A percentile compares a stretch with the other conserved stretches of the same genome.
Evolutionary conservation across 345 rosid species (phyloP).

Genomic region (Mangifera indica): DNA sequence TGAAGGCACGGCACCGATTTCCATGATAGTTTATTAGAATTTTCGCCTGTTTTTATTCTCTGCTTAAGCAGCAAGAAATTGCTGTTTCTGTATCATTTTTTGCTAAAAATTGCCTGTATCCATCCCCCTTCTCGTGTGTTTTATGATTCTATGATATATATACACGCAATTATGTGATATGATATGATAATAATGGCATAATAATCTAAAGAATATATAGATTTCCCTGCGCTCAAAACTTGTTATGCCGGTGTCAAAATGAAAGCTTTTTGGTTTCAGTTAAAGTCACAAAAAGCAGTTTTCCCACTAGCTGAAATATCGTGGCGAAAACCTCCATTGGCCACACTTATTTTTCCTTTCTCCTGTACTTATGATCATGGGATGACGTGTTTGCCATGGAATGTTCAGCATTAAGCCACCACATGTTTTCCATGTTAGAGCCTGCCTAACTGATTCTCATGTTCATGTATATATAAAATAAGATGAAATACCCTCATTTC

Average conservation of each 20-base stretch:
- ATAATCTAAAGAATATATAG: not conserved
- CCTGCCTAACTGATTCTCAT: slow-evolving; percentile 3
- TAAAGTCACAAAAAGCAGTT: slow-evolving; percentile 25
- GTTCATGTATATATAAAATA: no score
- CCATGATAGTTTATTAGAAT: no score
- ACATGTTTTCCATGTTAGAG: slow-evolving; percentile 8
- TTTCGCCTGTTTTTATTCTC: no score
- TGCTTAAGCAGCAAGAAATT: no score
- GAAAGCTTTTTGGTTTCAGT: slow-evolving; percentile 15
- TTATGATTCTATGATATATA: no score
- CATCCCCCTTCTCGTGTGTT: no score
- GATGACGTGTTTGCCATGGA: slow-evolving; percentile 34
- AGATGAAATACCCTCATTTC: no score
- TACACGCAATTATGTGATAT: no score
- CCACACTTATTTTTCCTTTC: slow-evolving; percentile 3
- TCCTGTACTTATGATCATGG: not conserved
- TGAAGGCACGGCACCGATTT: no score
- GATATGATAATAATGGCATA: not conserved
- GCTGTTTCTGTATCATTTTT: no score
- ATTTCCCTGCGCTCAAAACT: not conserved
- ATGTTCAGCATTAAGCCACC: not conserved
- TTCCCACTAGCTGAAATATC: slow-evolving; percentile 25
- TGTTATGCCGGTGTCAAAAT: not conserved
- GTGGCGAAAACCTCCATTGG: slow-evolving; percentile 16
- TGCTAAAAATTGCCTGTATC: no score